Evolutionary conservation across 176 grass and related monocot genomes (phyloP).

Genomic region (Triticum monococcum): DNA sequence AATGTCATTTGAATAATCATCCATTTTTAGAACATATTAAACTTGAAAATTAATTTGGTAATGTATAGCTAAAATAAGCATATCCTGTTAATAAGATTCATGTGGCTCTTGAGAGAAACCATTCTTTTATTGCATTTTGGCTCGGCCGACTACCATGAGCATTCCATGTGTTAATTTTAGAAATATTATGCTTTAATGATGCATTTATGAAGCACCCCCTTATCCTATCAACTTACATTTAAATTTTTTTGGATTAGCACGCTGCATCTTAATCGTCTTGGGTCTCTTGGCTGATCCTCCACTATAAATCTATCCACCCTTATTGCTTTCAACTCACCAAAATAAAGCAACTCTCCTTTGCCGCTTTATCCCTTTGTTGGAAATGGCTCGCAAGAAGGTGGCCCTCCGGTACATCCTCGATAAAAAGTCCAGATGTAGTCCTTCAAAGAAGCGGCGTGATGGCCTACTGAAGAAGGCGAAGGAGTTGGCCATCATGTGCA

Average conservation of each 20-base stretch:
- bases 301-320: background rate
- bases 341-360: background rate
- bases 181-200: background rate
- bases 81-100: background rate
- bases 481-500: conserved; percentile 26
- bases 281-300: background rate
- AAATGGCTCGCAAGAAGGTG: conserved; percentile 44
- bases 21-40: background rate
- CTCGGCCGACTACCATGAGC: background rate
- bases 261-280: background rate
- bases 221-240: background rate
- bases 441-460: conserved; percentile 5
- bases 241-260: background rate
- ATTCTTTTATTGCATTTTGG: background rate
- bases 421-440: background rate
- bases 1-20: background rate
- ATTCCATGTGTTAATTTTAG: too few relatives aligned
- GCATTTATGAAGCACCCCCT: background rate
- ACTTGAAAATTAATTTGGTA: background rate
- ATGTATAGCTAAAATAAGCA: background rate
- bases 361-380: background rate
- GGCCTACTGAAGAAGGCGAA: conserved; percentile 33
- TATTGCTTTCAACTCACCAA: background rate
- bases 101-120: background rate
- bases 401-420: conserved; percentile 28